Evolutionary conservation across 106 monocot species (phyloP), one percentile per base, ranked within the genome.

Genomic region (Acorus calamus): DNA sequence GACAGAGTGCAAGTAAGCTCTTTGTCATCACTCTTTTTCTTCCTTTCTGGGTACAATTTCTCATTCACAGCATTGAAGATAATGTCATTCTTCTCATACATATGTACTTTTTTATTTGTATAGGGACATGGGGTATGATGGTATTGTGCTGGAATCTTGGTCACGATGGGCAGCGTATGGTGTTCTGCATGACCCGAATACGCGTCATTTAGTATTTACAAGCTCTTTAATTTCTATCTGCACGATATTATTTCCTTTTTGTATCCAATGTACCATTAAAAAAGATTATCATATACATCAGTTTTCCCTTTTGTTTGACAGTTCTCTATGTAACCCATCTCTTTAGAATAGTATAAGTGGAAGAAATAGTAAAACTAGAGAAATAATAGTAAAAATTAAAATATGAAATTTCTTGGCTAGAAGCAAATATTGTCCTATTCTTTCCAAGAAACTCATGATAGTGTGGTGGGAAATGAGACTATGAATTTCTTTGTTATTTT

Each of bases 121-220:
- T 74, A 96, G 96, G 87, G 87, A 85, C 6, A 85, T 87, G 87
- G 91, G 83, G 60, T 96, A 87, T 83, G 91, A 96, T 78, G 96
- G 96, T 9, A 73, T 96, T 75, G 96, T 96, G 47, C 83, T 96
- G 4, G 96, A 96, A 71, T 96, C 96, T 0, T 96, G 96, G 96
- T 87, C 91, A 64, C 87, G 82, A 63, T 96, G 96, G 96, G 87
- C 84, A 46, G 77, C 64, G 8, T 85, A 85, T 77, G 91, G 87
- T 58, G 80, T 85, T 3, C 52, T 91, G 46, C 76, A 84, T 66
- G 96, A 96, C 61, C 63, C 74, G 41, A 77, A 70, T 50, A 47
- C 79, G 66, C 87, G 85, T 14, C 71, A 11, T n/a, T 83, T 65
- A 87, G 96, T 96, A 76, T 71, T 12, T 59, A 55, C 41, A 55